phyloP scores from a whole-genome alignment of 2,329 filamentous ascomycete genomes.

The Bipolaris cookei region DNA sequence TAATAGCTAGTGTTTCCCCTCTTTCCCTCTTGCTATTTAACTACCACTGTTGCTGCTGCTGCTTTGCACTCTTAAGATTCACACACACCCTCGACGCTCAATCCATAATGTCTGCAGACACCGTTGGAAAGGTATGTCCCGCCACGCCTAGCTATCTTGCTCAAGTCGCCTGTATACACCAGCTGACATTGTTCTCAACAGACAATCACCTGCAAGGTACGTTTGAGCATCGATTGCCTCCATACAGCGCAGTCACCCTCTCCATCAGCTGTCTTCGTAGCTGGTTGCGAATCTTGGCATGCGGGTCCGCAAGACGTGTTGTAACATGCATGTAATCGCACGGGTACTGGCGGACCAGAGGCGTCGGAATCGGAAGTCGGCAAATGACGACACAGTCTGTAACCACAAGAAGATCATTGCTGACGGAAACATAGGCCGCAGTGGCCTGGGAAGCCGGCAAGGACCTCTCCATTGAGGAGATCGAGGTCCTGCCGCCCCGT shows the following conservation, averaged over 20 bases:
- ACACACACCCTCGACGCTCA: constrained; percentile 14
- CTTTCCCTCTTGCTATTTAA: constrained; percentile 13
- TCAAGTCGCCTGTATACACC: not conserved
- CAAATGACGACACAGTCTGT: constrained; percentile 1
- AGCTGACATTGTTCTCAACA: constrained; percentile 49
- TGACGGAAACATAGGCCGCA: constrained; percentile 67
- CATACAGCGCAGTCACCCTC: constrained; percentile 13
- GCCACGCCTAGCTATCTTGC: not conserved
- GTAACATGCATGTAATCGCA: constrained; percentile 7
- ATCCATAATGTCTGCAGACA: constrained; percentile 58
- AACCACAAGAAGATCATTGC: constrained; percentile 9
- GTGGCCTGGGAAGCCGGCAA: constrained; percentile 97
- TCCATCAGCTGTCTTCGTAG: not conserved
- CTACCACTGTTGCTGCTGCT: constrained; percentile 6
- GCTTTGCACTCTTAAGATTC: constrained; percentile 19
- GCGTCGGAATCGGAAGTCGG: not conserved
- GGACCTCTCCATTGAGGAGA: constrained; percentile 84
- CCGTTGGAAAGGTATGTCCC: constrained; percentile 58
- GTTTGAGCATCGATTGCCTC: constrained; percentile 59
- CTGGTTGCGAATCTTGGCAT: constrained; percentile 26
- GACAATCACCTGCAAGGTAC: constrained; percentile 94
- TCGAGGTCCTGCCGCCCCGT: constrained; percentile 87
- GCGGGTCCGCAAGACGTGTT: constrained; percentile 37
- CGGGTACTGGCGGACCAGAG: constrained; percentile 12
- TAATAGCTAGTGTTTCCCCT: constrained; percentile 20